Evolutionary conservation across 495 filamentous ascomycete species (phyloP), one percentile per base, ranked within the genome.

Genomic region (Podospora sp.): DNA sequence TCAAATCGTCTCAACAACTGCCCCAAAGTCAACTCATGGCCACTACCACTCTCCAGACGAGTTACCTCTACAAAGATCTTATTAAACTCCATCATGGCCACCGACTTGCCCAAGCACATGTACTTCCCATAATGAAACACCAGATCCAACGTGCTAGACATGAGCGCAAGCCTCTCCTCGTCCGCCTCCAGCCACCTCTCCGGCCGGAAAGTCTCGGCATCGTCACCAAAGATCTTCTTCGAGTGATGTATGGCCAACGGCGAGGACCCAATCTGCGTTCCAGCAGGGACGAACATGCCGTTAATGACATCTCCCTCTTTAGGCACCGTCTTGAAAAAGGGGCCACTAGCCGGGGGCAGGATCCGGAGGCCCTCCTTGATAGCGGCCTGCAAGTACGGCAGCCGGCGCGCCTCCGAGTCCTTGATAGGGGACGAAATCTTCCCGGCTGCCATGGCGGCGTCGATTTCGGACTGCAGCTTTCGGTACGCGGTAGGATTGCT

Each of bases 401-500:
- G 72, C 29, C 76, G 49, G 36, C 75, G 70, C 6, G 78, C 79
- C 61, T 83, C 79, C 36, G 75, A 68, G 63, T 79, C 74, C 16
- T 73, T 73, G 53, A 81, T 60, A 7, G 71, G 63, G 4, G 78
- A 72, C 9, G 73, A 73, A 16, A 80, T 68, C 24, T 68, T 59
- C 1, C 56, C 56, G 9, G 56, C 6, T 2, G 56, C 7, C 25
- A 59, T 71, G 0, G 74, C 79, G 6, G 55, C 58, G 65, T 85
- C 81, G 55, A 91, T 86, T 69, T 90, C 88, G 1, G 72, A 73
- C 75, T 85, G 81, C 56, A 91, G 81, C 46, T 77, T 79, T 12
- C 75, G 71, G 69, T 88, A 89, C 5, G 82, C 75, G 1, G 0
- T 65, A 51, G 78, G 75, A 63, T 84, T 78, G 20, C 74, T 75